Conservation (phyloP, 1,284 basidiomycete species). For the Golubevia pallescens region DNA sequence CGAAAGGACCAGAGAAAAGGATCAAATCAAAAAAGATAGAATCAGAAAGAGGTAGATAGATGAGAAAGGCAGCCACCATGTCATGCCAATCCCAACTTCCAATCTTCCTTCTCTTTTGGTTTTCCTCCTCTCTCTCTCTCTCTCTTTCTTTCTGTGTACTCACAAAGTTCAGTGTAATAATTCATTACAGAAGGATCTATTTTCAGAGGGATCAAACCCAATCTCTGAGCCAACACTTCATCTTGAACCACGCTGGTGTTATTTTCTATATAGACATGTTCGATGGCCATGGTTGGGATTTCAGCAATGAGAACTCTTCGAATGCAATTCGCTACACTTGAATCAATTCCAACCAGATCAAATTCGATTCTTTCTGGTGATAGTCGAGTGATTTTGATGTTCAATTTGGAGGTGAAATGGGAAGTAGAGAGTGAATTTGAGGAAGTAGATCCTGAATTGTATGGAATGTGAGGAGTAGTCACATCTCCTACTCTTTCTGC, state of each 20-base stretch:
- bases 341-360: conserved; percentile 93
- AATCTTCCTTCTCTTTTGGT: too few species aligned
- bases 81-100: too few species aligned
- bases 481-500: conserved; percentile 55
- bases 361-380: conserved; percentile 75
- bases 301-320: conserved; percentile 91
- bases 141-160: too few species aligned
- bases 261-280: conserved; percentile 91
- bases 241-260: conserved; percentile 95
- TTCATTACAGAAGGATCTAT: conserved; percentile 77
- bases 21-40: neutral
- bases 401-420: conserved; percentile 29
- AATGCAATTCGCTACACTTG: conserved; percentile 93
- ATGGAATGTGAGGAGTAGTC: conserved; percentile 46
- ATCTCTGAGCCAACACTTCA: conserved; percentile 86
- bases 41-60: conserved; percentile 43
- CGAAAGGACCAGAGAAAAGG: too few species aligned
- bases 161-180: conserved; percentile 65
- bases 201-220: conserved; percentile 88
- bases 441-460: conserved; percentile 13
- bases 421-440: neutral
- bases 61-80: too few species aligned
- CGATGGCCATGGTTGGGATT: conserved; percentile 91
- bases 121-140: too few species aligned
- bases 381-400: conserved; percentile 42